Evolutionary conservation across 192 early-diverging fungal genomes (phyloP), one percentile per base, ranked within the genome.

Genomic region (Allomyces macrogynus): DNA sequence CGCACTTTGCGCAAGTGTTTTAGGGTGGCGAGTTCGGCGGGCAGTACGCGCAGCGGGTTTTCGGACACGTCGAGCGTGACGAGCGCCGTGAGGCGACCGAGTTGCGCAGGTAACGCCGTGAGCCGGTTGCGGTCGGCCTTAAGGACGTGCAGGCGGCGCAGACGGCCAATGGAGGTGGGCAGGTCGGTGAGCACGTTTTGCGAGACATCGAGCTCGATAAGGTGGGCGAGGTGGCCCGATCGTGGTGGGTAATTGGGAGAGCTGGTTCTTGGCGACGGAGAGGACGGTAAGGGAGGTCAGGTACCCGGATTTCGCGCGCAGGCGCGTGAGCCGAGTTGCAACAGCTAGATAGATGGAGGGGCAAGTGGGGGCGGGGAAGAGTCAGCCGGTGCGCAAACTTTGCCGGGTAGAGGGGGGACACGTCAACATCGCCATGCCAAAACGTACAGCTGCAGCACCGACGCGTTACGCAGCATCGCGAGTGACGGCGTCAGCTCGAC

Each of bases 361-460:
- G 32, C 3, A 40, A 40, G 32, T 40, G 32, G 7, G n/a, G n/a
- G 5, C 32, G 32, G 32, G 32, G 32, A 40, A 8, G 8, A 8
- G 32, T 40, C 7, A 40, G 32, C 32, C 32, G n/a, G 32, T 40
- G 32, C 32, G 32, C 32, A 40, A 40, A 40, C 32, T 40, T n/a
- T 40, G 32, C 7, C 4, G 32, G 32, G 32, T 40, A 40, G 7
- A 40, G 8, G 7, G n/a, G 32, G 7, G 32, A 40, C 32, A 40
- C 32, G 32, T 40, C 32, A 40, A 4, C 26, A 54, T 10, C 24
- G 43, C 20, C 16, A 71, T 4, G 27, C 11, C 24, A 70, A 26
- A 10, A 71, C 74, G 65, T 67, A 83, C 81, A 83, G 63, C 43
- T 78, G 72, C 10, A 83, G 70, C 16, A 72, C 68, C 14, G 76